phyloP scores from a whole-genome alignment of 2,329 filamentous ascomycete genomes.

The Neopestalotiopsis rosae region DNA sequence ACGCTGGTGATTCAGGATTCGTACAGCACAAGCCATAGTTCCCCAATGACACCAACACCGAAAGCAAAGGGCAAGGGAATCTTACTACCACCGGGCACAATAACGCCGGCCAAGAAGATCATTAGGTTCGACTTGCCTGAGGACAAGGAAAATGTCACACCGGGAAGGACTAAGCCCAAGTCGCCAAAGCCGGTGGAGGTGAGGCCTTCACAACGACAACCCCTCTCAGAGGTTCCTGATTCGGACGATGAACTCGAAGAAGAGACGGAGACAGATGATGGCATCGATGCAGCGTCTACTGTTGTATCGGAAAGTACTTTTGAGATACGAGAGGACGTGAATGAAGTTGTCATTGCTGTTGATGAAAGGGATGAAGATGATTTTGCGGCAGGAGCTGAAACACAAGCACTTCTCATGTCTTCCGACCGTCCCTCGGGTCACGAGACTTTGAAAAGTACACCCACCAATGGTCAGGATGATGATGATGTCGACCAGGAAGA shows the following conservation, averaged over 20 bases:
- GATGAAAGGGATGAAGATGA: slow-evolving; percentile 22
- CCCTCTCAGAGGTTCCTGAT: slow-evolving; percentile 33
- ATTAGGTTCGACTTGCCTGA: slow-evolving; percentile 35
- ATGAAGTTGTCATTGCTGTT: slow-evolving; percentile 19
- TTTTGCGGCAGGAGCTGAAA: slow-evolving; percentile 27
- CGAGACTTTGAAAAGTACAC: background rate
- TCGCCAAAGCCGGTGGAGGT: slow-evolving; percentile 30
- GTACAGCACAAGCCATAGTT: slow-evolving; percentile 33
- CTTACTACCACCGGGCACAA: slow-evolving; percentile 17
- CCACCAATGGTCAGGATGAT: background rate
- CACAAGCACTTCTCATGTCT: slow-evolving; percentile 28
- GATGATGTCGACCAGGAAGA: background rate
- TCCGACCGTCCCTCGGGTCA: slow-evolving; percentile 21
- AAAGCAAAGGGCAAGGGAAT: slow-evolving; percentile 28
- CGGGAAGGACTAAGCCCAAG: slow-evolving; percentile 37
- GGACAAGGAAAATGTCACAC: slow-evolving; percentile 40
- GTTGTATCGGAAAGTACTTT: background rate
- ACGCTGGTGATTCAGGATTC: slow-evolving; percentile 34
- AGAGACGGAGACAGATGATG: slow-evolving; percentile 27
- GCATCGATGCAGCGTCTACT: slow-evolving; percentile 18
- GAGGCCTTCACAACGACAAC: slow-evolving; percentile 26
- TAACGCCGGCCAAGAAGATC: slow-evolving; percentile 30
- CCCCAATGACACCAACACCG: slow-evolving; percentile 28
- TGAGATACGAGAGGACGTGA: slow-evolving; percentile 6
- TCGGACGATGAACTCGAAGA: slow-evolving; percentile 18